These are phyloP conservation scores for Gynochthodes officinalis DNA, from an alignment of 257 asterid genomes.

Conservation along the genomic window DNA sequence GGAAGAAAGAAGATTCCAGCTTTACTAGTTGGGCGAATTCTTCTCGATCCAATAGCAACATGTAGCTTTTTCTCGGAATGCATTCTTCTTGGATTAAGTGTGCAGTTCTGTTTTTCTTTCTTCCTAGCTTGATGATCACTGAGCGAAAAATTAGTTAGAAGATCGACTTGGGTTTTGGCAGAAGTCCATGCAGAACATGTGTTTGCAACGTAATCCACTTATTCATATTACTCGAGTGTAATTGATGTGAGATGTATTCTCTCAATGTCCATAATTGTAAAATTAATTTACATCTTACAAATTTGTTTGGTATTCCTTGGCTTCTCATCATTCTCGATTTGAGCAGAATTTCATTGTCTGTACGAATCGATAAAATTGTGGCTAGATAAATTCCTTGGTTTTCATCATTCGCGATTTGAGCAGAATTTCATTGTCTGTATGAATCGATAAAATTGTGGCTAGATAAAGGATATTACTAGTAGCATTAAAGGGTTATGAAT, in stretches of 20 bases:
- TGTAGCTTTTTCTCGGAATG: slow-evolving; percentile 13
- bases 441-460: background rate
- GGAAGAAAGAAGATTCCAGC: slow-evolving; percentile 52
- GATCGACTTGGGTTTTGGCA: background rate
- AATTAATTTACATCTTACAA: background rate
- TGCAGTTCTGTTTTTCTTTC: slow-evolving; percentile 3
- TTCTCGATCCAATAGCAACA: slow-evolving; percentile 35
- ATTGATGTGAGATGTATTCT: background rate
- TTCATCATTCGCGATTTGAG: background rate
- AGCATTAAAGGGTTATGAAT: too few relatives aligned
- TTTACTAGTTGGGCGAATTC: slow-evolving; percentile 27
- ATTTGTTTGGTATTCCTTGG: background rate
- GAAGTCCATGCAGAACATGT: background rate
- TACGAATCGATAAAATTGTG: background rate
- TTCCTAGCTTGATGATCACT: background rate
- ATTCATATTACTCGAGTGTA: background rate
- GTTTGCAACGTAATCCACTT: background rate
- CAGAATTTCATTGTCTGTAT: background rate
- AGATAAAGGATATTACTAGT: background rate
- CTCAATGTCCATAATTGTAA: background rate
- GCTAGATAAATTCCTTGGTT: background rate
- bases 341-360: background rate
- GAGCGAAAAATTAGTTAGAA: background rate
- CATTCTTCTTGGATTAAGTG: background rate
- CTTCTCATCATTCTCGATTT: background rate